Evolutionary conservation across 495 filamentous ascomycete genomes (phyloP), one percentile per base, ranked within the genome.

Genomic region (Neurospora tetraspora): DNA sequence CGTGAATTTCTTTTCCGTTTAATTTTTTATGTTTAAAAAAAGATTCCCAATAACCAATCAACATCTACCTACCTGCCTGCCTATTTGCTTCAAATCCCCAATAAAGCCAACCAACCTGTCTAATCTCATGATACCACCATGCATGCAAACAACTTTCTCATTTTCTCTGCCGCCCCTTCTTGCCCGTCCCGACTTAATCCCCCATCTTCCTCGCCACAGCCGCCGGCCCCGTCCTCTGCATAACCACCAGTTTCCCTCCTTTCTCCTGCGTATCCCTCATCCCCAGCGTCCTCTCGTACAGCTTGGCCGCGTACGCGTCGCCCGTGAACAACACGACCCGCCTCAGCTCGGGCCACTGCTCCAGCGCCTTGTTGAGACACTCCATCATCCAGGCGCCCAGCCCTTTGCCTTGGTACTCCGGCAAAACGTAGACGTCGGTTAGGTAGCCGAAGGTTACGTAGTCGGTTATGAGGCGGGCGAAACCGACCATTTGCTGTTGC

Each of bases 391-490:
- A 94, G 11, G 78, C 81, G 1, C 87, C 90, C 0, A 93, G 81
- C 0, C 91, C 90, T n/a, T 83, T 79, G 0, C 86, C 84, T 71
- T 90, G 87, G 69, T 89, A 83, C 69, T 86, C 82, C 0, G 82
- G 77, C 0, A 88, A 71, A 7, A 93, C 80, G 73, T 89, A 93
- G 31, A 93, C 87, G 71, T 92, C 91, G 11, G 91, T 91, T 31
- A 92, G 81, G 75, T 91, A 93, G n/a, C 84, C 89, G 73, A 91
- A 87, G 0, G 89, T 90, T 12, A 88, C 83, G 73, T 86, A 78
- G 74, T 92, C 91, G 0, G 91, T 93, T 34, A 92, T 78, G 8
- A 91, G 77, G 9, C 91, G 84, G 11, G 86, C 89, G 23, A 92
- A 81, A 8, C 90, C 91, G 43, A 92, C 83, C 77, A 83, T 78